Base-by-base conservation (phyloP, 1,284 basidiomycete species). In the Boletus sp. region DNA sequence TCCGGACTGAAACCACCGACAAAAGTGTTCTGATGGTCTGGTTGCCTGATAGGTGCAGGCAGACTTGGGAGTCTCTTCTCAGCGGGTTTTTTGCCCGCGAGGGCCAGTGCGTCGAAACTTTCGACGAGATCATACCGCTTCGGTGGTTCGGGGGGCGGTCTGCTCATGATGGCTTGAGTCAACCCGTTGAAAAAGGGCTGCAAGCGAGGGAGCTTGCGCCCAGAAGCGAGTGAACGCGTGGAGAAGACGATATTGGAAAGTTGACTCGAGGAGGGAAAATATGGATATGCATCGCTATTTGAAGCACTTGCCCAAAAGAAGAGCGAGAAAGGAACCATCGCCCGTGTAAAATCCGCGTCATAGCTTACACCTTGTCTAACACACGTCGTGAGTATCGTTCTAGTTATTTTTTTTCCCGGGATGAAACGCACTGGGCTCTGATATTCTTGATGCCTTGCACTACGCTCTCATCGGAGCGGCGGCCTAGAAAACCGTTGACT, bases 381-480 rank as follows among this genome's bases (percentile, higher is more conserved):
- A 30, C 29, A 14, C 13, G 1, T 30, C 9, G 32, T 19, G 33
- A 34, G 33, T 17, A 34, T 16, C 16, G 1, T 13, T 26, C 25
- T 26, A 10, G 10, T 30, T 8, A 0, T n/a, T 30, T 2, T 6
- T 30, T 13, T 23, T 44, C 20, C 13, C 38, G 50, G 47, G 87
- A 90, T 81, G 88, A 89, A 88, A 78, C 70, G 88, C 88, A 90
- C 87, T 90, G 87, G 88, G 87, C 87, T 90, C 86, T 86, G 88
- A 89, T 45, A 48, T 51, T 35, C 46, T 63, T 73, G 85, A 82
- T 82, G 88, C 71, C 58, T 83, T 71, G 87, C 87, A 86, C 70
- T 82, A 88, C 82, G 77, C 78, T 82, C 75, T 55, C 49, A 60
- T 17, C 13, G 55, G 58, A 76, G 81, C 75, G 82, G 85, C 87